A percentile compares a stretch with the other conserved stretches of the same genome.
phyloP scores from a whole-genome alignment of 1,284 basidiomycete species.

The Ceratobasidium sp. region DNA sequence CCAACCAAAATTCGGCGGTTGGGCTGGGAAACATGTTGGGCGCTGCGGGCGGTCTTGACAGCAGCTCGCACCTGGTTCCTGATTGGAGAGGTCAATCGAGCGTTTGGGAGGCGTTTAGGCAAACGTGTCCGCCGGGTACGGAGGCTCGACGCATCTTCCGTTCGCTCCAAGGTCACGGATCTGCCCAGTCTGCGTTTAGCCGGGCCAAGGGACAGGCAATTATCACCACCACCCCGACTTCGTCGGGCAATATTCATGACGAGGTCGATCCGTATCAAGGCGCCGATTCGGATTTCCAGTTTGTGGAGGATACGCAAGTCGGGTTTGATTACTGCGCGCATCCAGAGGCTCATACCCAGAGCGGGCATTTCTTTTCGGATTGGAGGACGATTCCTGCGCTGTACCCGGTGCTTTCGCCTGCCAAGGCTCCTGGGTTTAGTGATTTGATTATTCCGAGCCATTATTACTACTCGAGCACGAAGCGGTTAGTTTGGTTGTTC shows the following conservation, averaged over 20 bases:
- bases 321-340: conserved; percentile 78
- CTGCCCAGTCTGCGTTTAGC: conserved; percentile 41
- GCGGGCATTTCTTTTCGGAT: conserved; percentile 95
- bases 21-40: conserved; percentile 50
- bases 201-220: conserved; percentile 17
- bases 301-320: conserved; percentile 65
- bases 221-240: not conserved
- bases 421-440: conserved; percentile 79
- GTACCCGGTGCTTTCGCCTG: conserved; percentile 91
- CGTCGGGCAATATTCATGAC: conserved; percentile 46
- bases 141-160: conserved; percentile 83
- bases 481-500: conserved; percentile 54
- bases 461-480: conserved; percentile 87
- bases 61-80: conserved; percentile 66
- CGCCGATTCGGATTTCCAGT: conserved; percentile 64
- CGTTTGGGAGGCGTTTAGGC: conserved; percentile 90
- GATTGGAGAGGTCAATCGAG: conserved; percentile 86
- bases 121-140: conserved; percentile 83
- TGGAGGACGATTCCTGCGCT: conserved; percentile 86
- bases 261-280: conserved; percentile 41
- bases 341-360: conserved; percentile 82
- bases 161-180: conserved; percentile 63
- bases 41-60: not conserved
- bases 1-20: conserved; percentile 60
- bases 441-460: conserved; percentile 94